Conservation (phyloP, 2,329 filamentous ascomycete species). For the Ramularia collo-cygni region DNA sequence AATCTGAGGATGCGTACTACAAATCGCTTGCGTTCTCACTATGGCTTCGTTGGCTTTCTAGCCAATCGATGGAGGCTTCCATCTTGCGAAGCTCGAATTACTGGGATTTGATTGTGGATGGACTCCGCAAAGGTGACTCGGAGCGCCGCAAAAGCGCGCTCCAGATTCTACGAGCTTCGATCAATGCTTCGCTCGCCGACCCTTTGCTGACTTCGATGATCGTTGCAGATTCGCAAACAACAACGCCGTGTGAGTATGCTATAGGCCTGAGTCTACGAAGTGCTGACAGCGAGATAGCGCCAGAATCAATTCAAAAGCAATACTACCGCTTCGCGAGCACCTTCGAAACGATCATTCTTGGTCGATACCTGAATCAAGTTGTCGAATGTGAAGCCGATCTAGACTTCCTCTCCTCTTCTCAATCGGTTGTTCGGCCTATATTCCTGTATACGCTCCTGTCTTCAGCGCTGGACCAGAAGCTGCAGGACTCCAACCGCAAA, state of each 20-base stretch:
- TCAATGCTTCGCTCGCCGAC: slow-evolving; percentile 25
- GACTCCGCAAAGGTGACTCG: slow-evolving; percentile 36
- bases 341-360: slow-evolving; percentile 44
- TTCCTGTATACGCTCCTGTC: slow-evolving; percentile 40
- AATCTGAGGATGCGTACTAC: slow-evolving; percentile 6
- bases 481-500: slow-evolving; percentile 42
- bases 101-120: slow-evolving; percentile 34
- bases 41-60: slow-evolving; percentile 22
- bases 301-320: slow-evolving; percentile 20
- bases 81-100: slow-evolving; percentile 26
- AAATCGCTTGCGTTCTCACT: slow-evolving; percentile 20
- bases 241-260: not conserved
- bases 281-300: slow-evolving; percentile 7
- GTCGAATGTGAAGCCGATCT: slow-evolving; percentile 40
- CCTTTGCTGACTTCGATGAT: slow-evolving; percentile 3
- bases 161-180: slow-evolving; percentile 37
- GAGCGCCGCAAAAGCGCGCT: slow-evolving; percentile 43
- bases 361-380: slow-evolving; percentile 44
- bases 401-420: slow-evolving; percentile 30
- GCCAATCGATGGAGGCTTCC: slow-evolving; percentile 1
- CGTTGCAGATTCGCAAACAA: not conserved
- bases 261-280: not conserved
- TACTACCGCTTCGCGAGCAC: slow-evolving; percentile 40
- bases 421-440: slow-evolving; percentile 31
- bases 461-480: slow-evolving; percentile 34